Conservation (phyloP, 495 filamentous ascomycete species). For the Penicillium malachiteum region DNA sequence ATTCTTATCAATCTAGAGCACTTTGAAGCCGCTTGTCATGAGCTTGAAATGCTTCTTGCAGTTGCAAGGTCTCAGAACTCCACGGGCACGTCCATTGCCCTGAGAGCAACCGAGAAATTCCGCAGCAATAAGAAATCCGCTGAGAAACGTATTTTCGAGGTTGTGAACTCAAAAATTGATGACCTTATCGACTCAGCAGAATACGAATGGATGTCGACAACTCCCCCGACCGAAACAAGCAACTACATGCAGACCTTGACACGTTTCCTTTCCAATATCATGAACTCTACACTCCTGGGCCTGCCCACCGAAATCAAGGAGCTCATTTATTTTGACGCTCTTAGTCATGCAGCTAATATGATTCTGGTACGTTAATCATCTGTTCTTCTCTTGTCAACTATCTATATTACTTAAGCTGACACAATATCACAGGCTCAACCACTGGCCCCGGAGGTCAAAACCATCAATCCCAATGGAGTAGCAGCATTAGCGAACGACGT, state of each 20-base stretch:
- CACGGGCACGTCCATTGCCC: constrained; percentile 68
- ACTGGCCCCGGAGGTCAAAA: constrained; percentile 72
- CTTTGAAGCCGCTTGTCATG: constrained; percentile 87
- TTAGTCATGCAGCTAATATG: constrained; percentile 83
- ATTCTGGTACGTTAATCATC: constrained; percentile 61
- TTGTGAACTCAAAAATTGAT: constrained; percentile 98
- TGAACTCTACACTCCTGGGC: constrained; percentile 88
- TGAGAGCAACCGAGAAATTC: constrained; percentile 84
- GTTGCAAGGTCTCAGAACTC: constrained; percentile 71
- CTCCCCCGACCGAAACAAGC: constrained; percentile 65
- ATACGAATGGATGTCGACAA: constrained; percentile 85
- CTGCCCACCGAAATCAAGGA: constrained; percentile 94
- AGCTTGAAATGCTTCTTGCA: constrained; percentile 81
- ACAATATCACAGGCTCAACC: constrained; percentile 63
- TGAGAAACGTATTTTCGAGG: constrained; percentile 95
- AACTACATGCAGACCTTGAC: constrained; percentile 95
- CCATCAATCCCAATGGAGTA: constrained; percentile 85
- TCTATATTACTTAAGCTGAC: constrained; percentile 1
- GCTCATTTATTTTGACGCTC: constrained; percentile 94
- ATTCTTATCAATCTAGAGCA: constrained; percentile 97
- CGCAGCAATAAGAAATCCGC: constrained; percentile 88
- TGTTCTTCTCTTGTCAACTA: background rate
- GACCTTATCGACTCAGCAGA: constrained; percentile 95
- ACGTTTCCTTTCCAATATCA: constrained; percentile 90
- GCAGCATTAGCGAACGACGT: constrained; percentile 78